Base-by-base conservation (phyloP, 768 basidiomycete genomes). In the Rickenella mellea region DNA sequence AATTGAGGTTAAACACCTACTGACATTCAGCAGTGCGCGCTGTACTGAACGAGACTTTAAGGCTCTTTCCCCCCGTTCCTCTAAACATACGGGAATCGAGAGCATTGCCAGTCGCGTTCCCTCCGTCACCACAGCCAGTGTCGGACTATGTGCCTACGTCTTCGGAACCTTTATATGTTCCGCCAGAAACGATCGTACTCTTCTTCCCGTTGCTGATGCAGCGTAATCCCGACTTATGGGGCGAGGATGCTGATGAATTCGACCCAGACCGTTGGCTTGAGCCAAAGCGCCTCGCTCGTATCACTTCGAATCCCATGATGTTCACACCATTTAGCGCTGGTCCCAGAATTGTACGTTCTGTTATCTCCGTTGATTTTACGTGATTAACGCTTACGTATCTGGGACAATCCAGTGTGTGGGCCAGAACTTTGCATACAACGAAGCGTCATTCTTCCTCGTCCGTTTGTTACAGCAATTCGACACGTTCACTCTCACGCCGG, bases 251-350 rank as follows among this genome's bases (percentile, higher is more conserved):
- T 0, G 72, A 84, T 51, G 69, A 68, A n/a, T 91, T 88, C 55
- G 73, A 83, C 42, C 84, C 84, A 5, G 79, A 84, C 25, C 69
- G 87, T 29, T 91, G 87, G 87, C 60, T 85, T 5, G 71, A 83
- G 28, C 69, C 73, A 0, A 62, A 61, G 24, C 66, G 74, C n/a
- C 41, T 79, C 15, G 63, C 67, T 2, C 64, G 54, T 42, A 73
- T 72, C 48, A 70, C 69, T 15, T 58, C 69, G 1, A 78, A 80
- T 51, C 79, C 83, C 2, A 70, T 74, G 46, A 83, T 84, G 67
- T 87, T 72, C 57, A 67, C 73, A 14, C 82, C 83, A 11, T 87
- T 87, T 55, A 83, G 81, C 52, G 78, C 75, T 22, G 83, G 83
- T 0, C 83, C 83, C 3, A 66, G 70, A 22, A 70, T 68, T 41